Conservation (phyloP, 306 rosid genomes). For the Pueraria montana region DNA sequence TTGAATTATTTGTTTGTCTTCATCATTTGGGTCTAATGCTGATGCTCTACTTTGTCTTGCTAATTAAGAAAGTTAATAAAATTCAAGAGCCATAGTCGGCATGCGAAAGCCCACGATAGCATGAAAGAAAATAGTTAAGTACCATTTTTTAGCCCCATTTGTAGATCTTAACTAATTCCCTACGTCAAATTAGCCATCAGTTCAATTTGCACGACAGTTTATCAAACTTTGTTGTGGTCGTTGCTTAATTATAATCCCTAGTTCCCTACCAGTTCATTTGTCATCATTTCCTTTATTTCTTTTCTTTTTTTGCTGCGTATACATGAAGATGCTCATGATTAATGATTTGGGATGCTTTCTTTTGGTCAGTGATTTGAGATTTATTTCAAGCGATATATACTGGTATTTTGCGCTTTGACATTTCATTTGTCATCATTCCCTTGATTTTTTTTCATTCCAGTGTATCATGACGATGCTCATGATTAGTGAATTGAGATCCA, state of each 20-base stretch:
- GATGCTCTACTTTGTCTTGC: slow-evolving; percentile 19
- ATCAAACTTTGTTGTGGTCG: slow-evolving; percentile 6
- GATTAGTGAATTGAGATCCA: slow-evolving; percentile 2
- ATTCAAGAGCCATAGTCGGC: slow-evolving; percentile 27
- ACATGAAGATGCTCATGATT: slow-evolving; percentile 20
- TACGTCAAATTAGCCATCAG: slow-evolving; percentile 38
- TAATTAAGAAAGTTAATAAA: slow-evolving; percentile 13
- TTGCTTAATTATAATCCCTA: background rate
- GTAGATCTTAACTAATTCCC: slow-evolving; percentile 20
- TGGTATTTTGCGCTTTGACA: background rate
- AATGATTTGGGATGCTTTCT: background rate
- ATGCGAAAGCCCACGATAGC: slow-evolving; percentile 32
- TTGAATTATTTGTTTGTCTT: slow-evolving; percentile 11
- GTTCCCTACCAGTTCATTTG: slow-evolving; percentile 1
- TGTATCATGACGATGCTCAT: background rate
- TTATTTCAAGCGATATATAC: background rate
- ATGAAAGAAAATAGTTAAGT: background rate
- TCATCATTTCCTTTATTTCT: slow-evolving; percentile 13
- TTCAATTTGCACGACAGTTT: slow-evolving; percentile 18
- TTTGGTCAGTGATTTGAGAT: background rate
- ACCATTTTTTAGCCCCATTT: slow-evolving; percentile 4
- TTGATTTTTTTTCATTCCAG: background rate
- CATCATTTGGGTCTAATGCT: slow-evolving; percentile 17
- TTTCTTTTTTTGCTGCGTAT: background rate
- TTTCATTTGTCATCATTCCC: background rate